These are phyloP conservation scores for Naganishia friedmannii DNA, from an alignment of 768 basidiomycete species.

Conservation along the genomic window DNA sequence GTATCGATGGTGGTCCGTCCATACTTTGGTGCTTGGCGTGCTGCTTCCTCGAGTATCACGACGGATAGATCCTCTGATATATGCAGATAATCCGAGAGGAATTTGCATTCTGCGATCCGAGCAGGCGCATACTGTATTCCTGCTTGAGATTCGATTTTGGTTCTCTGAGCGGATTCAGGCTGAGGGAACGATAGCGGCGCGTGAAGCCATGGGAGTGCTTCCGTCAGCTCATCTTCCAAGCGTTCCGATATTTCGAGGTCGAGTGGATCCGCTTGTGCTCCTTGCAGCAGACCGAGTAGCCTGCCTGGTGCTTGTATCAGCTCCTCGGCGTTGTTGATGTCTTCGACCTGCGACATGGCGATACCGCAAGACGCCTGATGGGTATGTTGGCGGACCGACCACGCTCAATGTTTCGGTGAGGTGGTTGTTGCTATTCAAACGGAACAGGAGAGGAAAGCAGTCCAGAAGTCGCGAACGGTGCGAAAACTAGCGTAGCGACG, in stretches of 20 bases:
- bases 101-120: constrained; percentile 10
- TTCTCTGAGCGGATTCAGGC: constrained; percentile 15
- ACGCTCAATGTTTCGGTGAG: background rate
- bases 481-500: background rate
- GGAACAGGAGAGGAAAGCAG: background rate
- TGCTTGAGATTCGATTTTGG: constrained; percentile 20
- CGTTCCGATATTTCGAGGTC: constrained; percentile 23
- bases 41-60: constrained; percentile 3
- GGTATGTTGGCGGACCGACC: background rate
- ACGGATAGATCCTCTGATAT: constrained; percentile 27
- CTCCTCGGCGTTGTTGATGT: constrained; percentile 4
- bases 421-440: background rate
- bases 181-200: constrained; percentile 15
- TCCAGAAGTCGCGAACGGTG: background rate
- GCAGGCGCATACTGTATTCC: constrained; percentile 1
- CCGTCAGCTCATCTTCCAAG: constrained; percentile 18
- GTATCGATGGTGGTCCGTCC: constrained; percentile 22
- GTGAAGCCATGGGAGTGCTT: constrained; percentile 12
- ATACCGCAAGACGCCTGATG: background rate
- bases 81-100: constrained; percentile 30
- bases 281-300: constrained; percentile 5
- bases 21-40: constrained; percentile 2
- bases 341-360: constrained; percentile 20
- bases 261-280: constrained; percentile 1
- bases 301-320: constrained; percentile 10